Base-by-base conservation (phyloP, 495 filamentous ascomycete genomes). In the Hypoxylon lienhwacheense region DNA sequence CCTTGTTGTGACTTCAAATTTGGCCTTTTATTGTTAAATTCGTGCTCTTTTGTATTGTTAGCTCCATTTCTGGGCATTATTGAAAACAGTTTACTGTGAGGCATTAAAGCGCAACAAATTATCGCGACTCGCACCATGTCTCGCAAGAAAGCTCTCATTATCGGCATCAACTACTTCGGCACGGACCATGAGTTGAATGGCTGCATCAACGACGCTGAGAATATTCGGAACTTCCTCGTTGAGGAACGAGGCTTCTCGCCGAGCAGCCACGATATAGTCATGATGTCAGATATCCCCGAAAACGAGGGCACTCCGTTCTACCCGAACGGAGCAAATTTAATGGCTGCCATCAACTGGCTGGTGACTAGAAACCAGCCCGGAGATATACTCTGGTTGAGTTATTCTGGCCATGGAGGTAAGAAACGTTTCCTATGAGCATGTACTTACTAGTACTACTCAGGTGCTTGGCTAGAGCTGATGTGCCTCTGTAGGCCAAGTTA, bases 81-180 rank as follows among this genome's bases (percentile, higher is more conserved):
- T n/a, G n/a, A n/a, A n/a, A n/a, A n/a, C n/a, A n/a, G n/a, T n/a
- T n/a, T n/a, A n/a, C n/a, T n/a, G n/a, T n/a, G n/a, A n/a, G n/a
- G n/a, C n/a, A n/a, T n/a, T n/a, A n/a, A n/a, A n/a, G n/a, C n/a
- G n/a, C n/a, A n/a, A n/a, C n/a, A n/a, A n/a, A n/a, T n/a, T n/a
- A n/a, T n/a, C n/a, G n/a, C n/a, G n/a, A 44, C 11, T 21, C 11
- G 15, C 48, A 61, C 19, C 32, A 66, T 62, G 63, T 15, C 70
- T 32, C 76, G 76, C 47, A 79, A 71, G 53, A 81, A 84, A 53
- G 74, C 78, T 33, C 77, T 85, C 25, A 64, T 84, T 12, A 83
- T 84, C 39, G 81, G 81, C 29, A 83, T 84, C 64, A 84, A 83
- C 68, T 84, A 84, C 61, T 70, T 66, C n/a, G 81, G 81, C 55